phyloP scores from a whole-genome alignment of 305 asterid genomes.

The Fraxinus nigra region DNA sequence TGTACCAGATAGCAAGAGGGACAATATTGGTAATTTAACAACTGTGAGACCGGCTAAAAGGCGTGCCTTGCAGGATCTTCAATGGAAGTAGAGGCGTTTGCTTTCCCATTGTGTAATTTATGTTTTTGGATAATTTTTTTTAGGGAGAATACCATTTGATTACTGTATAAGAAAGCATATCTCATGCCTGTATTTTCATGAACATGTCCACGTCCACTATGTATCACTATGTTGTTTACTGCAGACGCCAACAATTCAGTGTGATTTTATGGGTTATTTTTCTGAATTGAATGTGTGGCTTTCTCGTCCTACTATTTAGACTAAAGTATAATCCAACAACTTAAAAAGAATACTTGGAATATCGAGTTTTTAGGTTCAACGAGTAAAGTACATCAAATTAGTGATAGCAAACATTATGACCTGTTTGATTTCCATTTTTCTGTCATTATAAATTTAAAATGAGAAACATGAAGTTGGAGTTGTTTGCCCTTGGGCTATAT shows the following conservation, averaged over 20 bases:
- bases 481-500: not conserved
- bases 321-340: not conserved
- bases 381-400: not conserved
- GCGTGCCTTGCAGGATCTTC: constrained; percentile 48
- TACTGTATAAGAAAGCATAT: constrained; percentile 25
- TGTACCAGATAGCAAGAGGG: constrained; percentile 30
- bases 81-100: constrained; percentile 24
- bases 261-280: not conserved
- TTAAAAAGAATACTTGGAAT: not conserved
- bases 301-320: not conserved
- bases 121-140: not conserved
- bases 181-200: constrained; percentile 35
- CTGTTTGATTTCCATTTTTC: not conserved
- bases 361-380: not conserved
- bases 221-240: not conserved
- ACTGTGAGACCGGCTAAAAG: constrained; percentile 45
- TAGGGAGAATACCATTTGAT: not conserved
- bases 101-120: not conserved
- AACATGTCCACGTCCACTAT: not conserved
- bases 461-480: not conserved
- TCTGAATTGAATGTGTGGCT: not conserved
- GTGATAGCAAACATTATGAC: not conserved
- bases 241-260: not conserved
- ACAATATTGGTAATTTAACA: constrained; percentile 33
- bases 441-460: too few relatives aligned